Evolutionary conservation across 305 asterid species (phyloP).

Genomic region (Salvia sclarea): DNA sequence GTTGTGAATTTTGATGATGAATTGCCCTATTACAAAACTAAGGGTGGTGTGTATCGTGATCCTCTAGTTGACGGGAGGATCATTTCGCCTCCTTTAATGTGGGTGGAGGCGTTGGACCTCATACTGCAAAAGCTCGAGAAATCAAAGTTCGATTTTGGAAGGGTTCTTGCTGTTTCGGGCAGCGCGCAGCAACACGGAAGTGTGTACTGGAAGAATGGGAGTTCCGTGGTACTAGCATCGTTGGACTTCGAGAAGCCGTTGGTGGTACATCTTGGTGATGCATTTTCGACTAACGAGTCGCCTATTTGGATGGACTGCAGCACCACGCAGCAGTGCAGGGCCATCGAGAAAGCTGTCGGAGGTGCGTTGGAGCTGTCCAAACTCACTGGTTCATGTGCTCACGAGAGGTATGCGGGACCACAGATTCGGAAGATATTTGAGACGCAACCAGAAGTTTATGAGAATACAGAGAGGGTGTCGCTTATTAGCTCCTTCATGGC

Average conservation of each 20-base stretch:
- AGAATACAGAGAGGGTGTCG: constrained; percentile 66
- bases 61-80: constrained; percentile 55
- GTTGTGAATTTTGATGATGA: constrained; percentile 63
- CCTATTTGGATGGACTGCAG: constrained; percentile 86
- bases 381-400: constrained; percentile 69
- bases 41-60: constrained; percentile 68
- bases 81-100: constrained; percentile 70
- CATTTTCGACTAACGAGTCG: constrained; percentile 61
- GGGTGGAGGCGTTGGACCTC: constrained; percentile 81
- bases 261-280: constrained; percentile 56
- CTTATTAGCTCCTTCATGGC: constrained; percentile 79
- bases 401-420: constrained; percentile 74
- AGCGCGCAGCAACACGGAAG: constrained; percentile 87
- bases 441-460: constrained; percentile 53
- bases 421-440: constrained; percentile 66
- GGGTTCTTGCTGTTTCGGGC: constrained; percentile 64
- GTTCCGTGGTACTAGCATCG: constrained; percentile 45
- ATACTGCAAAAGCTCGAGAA: constrained; percentile 50
- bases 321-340: constrained; percentile 67
- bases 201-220: constrained; percentile 72
- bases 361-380: constrained; percentile 68
- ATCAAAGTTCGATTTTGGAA: constrained; percentile 48
- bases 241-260: constrained; percentile 49
- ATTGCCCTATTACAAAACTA: constrained; percentile 60
- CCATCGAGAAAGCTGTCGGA: constrained; percentile 62